These are phyloP conservation scores for Leccinum subgranulosum DNA, from an alignment of 768 basidiomycete genomes.

Conservation along the genomic window DNA sequence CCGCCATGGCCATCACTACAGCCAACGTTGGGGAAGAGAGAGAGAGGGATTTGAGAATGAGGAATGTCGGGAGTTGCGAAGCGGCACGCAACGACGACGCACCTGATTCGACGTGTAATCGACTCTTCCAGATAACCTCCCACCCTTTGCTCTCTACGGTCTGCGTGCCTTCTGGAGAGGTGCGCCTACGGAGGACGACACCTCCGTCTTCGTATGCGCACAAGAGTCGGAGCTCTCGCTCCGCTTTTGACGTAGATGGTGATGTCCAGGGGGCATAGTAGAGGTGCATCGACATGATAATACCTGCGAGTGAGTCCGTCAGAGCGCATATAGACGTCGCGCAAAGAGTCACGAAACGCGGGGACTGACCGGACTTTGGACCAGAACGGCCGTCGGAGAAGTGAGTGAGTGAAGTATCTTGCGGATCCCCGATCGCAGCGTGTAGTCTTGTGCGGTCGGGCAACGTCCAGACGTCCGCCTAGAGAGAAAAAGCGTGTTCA, in stretches of 20 bases:
- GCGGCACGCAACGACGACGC: conserved; percentile 20
- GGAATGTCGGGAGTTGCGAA: too few relatives aligned
- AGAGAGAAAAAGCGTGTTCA: neutral
- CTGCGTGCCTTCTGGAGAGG: conserved; percentile 32
- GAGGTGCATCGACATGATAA: conserved; percentile 87
- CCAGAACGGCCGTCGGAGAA: conserved; percentile 48
- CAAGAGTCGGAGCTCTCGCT: conserved; percentile 54
- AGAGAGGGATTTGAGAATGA: conserved; percentile 23
- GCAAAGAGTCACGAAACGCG: neutral
- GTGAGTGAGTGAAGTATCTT: conserved; percentile 10
- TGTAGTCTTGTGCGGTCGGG: conserved; percentile 69
- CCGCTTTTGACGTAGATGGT: conserved; percentile 31
- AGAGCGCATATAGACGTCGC: conserved; percentile 53
- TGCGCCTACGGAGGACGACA: conserved; percentile 64
- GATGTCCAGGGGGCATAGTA: conserved; percentile 35
- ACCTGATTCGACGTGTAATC: conserved; percentile 77
- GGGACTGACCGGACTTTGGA: conserved; percentile 50
- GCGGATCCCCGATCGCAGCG: conserved; percentile 72
- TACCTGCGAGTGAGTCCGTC: conserved; percentile 73
- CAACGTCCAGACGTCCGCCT: conserved; percentile 89
- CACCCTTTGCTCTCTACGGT: conserved; percentile 70
- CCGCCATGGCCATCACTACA: conserved; percentile 74
- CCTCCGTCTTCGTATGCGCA: conserved; percentile 85
- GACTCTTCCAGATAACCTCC: conserved; percentile 67
- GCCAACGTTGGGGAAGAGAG: conserved; percentile 48